Conservation (phyloP, 1,284 basidiomycete genomes). For the Ganoderma sp. region DNA sequence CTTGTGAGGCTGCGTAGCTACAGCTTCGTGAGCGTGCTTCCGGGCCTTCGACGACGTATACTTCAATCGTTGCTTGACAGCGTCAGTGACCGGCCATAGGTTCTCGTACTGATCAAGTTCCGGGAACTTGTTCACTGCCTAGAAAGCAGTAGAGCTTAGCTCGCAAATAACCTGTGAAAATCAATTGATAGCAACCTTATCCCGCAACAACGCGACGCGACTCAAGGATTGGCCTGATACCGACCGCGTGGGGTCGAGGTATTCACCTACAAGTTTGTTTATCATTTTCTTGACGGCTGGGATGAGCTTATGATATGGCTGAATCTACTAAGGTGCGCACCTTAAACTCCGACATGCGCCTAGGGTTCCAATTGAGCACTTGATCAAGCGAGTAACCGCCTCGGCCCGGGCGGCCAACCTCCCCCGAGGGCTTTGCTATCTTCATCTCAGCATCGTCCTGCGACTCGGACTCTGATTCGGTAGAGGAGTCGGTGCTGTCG, state of each 20-base stretch:
- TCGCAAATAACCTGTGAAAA: not conserved
- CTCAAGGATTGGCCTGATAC: not conserved
- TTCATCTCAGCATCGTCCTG: not conserved
- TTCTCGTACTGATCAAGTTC: conserved; percentile 1
- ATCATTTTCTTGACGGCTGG: not conserved
- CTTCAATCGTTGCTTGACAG: not conserved
- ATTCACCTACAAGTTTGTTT: not conserved
- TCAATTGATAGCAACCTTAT: not conserved
- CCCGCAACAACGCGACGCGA: not conserved
- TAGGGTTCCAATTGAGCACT: not conserved
- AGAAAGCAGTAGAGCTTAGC: not conserved
- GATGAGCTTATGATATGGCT: not conserved
- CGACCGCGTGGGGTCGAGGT: not conserved
- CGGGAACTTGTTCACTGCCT: not conserved
- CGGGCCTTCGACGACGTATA: not conserved
- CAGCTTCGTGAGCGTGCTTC: not conserved
- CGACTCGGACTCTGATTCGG: not conserved
- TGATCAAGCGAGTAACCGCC: not conserved
- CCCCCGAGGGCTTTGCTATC: not conserved
- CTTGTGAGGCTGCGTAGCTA: not conserved
- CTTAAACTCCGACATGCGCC: not conserved
- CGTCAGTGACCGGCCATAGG: not conserved
- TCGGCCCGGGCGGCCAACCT: not conserved
- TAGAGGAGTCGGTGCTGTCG: not conserved
- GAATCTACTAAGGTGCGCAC: not conserved